Base-by-base conservation (phyloP, 352 stramenopile species). In the Globisporangium emineosum region DNA sequence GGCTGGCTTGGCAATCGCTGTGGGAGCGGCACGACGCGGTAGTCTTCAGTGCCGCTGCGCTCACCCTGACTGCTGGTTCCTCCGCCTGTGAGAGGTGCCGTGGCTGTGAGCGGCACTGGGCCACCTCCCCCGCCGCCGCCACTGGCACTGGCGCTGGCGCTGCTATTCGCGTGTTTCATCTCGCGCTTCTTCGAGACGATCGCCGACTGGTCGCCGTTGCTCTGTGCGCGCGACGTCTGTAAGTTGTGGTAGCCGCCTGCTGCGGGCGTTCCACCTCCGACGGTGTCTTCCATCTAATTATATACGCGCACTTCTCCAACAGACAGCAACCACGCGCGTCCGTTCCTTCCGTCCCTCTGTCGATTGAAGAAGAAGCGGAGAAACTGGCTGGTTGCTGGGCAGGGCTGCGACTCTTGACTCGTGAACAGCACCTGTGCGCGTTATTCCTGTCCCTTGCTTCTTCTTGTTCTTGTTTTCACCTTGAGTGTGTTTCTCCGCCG, bases 21-120 rank as follows among this genome's bases (percentile, higher is more conserved):
- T 29, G 82, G 80, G 0, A 91, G 71, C 30, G 73, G 7, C 9
- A 92, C 77, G 8, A 86, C 57, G 43, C 86, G 81, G 67, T 78
- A 90, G 62, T 88, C 81, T 6, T 51, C 57, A n/a, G 49, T 67
- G 7, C 15, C 23, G 29, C n/a, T 53, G 35, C 25, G 23, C 9
- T 61, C 45, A 9, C 33, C 54, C 21, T 57, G n/a, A 7, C 43
- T 62, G 25, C 55, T 54, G 42, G 45, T 42, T 49, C 9, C 37
- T 3, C 32, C 29, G 17, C 52, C 60, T 19, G 33, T 68, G 21
- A 61, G 35, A 2, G 54, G 35, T 29, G 42, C 52, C 10, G 60
- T 64, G 40, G 40, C 60, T 10, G 33, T 68, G 33, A 61, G 35
- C 5, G 54, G 35, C 29, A 35, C 52, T 17, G 60, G 60, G 6